Evolutionary conservation across 148 eudicot species (phyloP), one percentile per base, ranked within the genome.

Genomic region (Rhododendron mucronatum): DNA sequence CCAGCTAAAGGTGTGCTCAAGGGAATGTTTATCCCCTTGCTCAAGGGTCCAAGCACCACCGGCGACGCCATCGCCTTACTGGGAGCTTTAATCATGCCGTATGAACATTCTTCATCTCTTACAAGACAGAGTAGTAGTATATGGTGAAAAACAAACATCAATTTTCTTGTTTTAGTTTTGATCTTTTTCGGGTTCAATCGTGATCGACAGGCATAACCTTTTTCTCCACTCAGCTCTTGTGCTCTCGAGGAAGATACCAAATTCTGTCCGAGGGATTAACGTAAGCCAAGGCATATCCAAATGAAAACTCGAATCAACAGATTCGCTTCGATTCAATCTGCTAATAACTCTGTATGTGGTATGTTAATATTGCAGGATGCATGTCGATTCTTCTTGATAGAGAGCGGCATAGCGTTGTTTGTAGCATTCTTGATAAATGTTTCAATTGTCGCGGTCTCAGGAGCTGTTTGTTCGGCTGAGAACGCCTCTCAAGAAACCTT

Each of bases 141-240:
- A 23, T 63, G 26, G 69, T 28, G 16, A 4, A 23, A 30, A 74
- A 13, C 16, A 30, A 6, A 35, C 8, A 16, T 80, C 51, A 26
- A 28, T 55, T 41, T 79, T 28, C 26, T 13, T 0, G 30, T 7
- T 48, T 79, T 0, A 4, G 1, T 13, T 51, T 50, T 15, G 28
- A 41, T 80, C 2, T 80, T 28, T 50, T 50, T 16, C 23, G 21
- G 9, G 8, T 51, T 14, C 23, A 2, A 50, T 2, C 51, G 20
- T 50, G 57, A 26, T 61, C 7, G 45, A 84, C 93, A 95, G 98
- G 87, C 96, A 95, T 82, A 95, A 95, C 86, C 90, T 95, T 4
- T 94, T 95, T 80, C 95, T 95, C 41, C 98, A 95, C 86, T 95
- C 98, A 4, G 98, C 98, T 73, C 96, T 95, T 21, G 98, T 95